phyloP scores from a whole-genome alignment of 2,329 filamentous ascomycete species.

The Aspergillus pseudotamarii region DNA sequence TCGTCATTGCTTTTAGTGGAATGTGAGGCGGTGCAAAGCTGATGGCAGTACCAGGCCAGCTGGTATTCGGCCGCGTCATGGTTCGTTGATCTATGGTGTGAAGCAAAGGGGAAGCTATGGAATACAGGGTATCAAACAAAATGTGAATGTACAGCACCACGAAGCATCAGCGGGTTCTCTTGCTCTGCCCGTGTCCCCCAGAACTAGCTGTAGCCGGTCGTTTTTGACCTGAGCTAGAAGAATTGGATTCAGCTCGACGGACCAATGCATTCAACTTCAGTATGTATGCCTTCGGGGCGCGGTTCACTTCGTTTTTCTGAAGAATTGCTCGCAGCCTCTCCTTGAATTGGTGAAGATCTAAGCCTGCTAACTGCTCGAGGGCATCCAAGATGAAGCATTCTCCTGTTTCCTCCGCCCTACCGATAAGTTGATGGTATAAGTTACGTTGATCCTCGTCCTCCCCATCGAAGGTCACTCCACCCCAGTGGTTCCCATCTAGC shows the following conservation, averaged over 20 bases:
- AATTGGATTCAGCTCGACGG: conserved; percentile 30
- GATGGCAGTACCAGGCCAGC: neutral
- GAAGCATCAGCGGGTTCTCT: conserved; percentile 34
- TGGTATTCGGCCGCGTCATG: conserved; percentile 1
- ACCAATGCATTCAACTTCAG: conserved; percentile 36
- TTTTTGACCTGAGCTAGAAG: conserved; percentile 33
- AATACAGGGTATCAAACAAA: conserved; percentile 8
- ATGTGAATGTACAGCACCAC: neutral
- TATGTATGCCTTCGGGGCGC: conserved; percentile 40
- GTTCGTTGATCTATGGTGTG: neutral
- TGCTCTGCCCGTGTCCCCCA: conserved; percentile 29
- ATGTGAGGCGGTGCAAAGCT: neutral
- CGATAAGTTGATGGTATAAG: conserved; percentile 45
- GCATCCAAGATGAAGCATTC: conserved; percentile 44
- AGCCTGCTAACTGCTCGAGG: conserved; percentile 37
- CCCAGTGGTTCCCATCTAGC: conserved; percentile 40
- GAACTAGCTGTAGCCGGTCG: conserved; percentile 31
- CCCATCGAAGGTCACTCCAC: conserved; percentile 32
- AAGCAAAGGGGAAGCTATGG: neutral
- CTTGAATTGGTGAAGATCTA: conserved; percentile 33
- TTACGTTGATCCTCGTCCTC: conserved; percentile 48
- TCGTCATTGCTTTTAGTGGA: neutral
- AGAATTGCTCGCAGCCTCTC: conserved; percentile 35
- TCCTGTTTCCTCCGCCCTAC: conserved; percentile 32
- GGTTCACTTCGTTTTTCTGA: conserved; percentile 49